Percentiles rank a stretch among this genome's conserved stretches.
These are phyloP conservation scores for Heterobasidion occidentale DNA, from an alignment of 1,284 basidiomycete genomes.

Conservation along the genomic window DNA sequence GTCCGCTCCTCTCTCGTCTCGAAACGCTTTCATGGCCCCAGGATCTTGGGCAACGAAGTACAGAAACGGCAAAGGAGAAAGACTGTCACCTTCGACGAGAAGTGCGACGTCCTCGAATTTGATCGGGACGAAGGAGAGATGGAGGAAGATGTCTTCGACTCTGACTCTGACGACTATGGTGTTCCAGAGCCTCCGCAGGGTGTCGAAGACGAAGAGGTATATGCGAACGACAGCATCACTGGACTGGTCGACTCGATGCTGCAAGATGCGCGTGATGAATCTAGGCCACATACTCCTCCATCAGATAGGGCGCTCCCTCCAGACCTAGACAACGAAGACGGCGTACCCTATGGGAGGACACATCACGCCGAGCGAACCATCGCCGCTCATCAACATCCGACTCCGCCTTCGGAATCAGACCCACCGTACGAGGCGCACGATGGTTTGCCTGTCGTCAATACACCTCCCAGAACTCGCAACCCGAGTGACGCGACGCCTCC, in stretches of 20 bases:
- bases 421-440: slow-evolving; percentile 1
- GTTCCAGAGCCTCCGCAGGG: slow-evolving; percentile 24
- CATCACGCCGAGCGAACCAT: slow-evolving; percentile 47
- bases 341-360: slow-evolving; percentile 61
- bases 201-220: slow-evolving; percentile 20
- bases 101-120: slow-evolving; percentile 86
- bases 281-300: slow-evolving; percentile 17
- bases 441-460: slow-evolving; percentile 4
- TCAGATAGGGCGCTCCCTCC: slow-evolving; percentile 14
- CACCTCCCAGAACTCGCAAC: slow-evolving; percentile 6
- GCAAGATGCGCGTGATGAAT: slow-evolving; percentile 17
- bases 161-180: slow-evolving; percentile 33
- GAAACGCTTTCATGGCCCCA: slow-evolving; percentile 77
- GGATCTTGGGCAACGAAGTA: slow-evolving; percentile 44
- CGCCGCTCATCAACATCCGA: slow-evolving; percentile 12
- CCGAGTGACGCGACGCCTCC: slow-evolving; percentile 6
- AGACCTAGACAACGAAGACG: slow-evolving; percentile 48
- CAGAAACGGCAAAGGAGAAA: slow-evolving; percentile 50
- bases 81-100: slow-evolving; percentile 82
- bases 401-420: slow-evolving; percentile 7
- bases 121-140: slow-evolving; percentile 44
- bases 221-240: slow-evolving; percentile 46
- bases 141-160: slow-evolving; percentile 28
- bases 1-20: slow-evolving; percentile 72
- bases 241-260: slow-evolving; percentile 60